Evolutionary conservation across 2,329 filamentous ascomycete genomes (phyloP), one percentile per base, ranked within the genome.

Genomic region (Ophiostoma himal-ulmi): DNA sequence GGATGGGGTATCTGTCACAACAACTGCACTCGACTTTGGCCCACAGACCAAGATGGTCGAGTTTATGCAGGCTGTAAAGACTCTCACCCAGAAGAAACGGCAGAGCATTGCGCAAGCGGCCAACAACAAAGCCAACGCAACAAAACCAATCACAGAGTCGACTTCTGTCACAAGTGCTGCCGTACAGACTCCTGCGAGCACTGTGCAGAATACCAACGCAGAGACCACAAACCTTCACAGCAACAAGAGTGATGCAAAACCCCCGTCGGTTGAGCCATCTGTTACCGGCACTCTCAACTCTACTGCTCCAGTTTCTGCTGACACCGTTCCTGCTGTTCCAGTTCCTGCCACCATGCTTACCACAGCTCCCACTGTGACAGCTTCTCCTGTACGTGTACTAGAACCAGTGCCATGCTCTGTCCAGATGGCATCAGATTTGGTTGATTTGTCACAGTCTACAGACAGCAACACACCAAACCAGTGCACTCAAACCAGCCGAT

Each of bases 51-150:
- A 70, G 14, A 73, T 73, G 39, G 26, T 44, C 0, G 10, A 62
- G 2, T 73, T 74, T 54, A 74, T 74, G 72, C 64, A 65, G 3
- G 67, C 60, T 3, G 30, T 74, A 22, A 69, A 67, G 10, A 11
- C 34, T 0, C 26, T 74, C 39, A 54, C 67, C 5, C 36, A 54
- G 11, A 62, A 64, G 13, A 68, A 54, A 5, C 62, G 5, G 34
- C 70, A 13, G 41, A 13, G 4, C n/a, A 66, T 39, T 6, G 20
- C 14, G 17, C n/a, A 54, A 22, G 17, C 14, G 7, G 37, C n/a
- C 30, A 8, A 10, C 20, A 26, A 14, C 34, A 22, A 22, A 65
- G 34, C 62, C 62, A 22, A 7, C 13, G 34, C 30, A 39, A 20
- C 17, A 7, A 34, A 34, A 37, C 17, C 60, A 37, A 14, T 4